A percentile compares a stretch with the other conserved stretches of the same genome.
Evolutionary conservation across 2,329 filamentous ascomycete genomes (phyloP).

Genomic region (Xylaria sp.): DNA sequence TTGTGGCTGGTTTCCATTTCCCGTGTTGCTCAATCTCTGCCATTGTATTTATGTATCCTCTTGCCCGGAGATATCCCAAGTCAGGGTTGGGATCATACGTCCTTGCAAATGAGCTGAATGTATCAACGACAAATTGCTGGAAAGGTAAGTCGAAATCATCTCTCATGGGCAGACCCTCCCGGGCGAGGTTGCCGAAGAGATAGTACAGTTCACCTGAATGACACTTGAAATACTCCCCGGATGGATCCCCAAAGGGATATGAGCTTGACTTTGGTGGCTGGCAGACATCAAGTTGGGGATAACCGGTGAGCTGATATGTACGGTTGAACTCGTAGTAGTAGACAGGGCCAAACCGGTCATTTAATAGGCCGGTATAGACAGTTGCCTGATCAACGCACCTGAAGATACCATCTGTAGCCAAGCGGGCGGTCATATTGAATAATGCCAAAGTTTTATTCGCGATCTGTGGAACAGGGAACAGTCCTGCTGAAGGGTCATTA

Average conservation of each 20-base stretch:
- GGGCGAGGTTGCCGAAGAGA: constrained; percentile 63
- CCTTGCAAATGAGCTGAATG: constrained; percentile 63
- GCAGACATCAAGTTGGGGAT: constrained; percentile 64
- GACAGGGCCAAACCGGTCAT: constrained; percentile 58
- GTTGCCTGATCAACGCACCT: constrained; percentile 70
- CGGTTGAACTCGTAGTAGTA: constrained; percentile 72
- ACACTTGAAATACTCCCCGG: constrained; percentile 60
- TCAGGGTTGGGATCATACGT: constrained; percentile 63
- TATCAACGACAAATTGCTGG: constrained; percentile 56
- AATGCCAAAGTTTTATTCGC: constrained; percentile 63
- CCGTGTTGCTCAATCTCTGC: constrained; percentile 46
- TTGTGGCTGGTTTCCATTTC: constrained; percentile 52
- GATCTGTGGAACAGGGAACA: constrained; percentile 62
- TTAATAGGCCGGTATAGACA: constrained; percentile 60
- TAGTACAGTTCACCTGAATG: constrained; percentile 67
- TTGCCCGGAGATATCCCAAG: constrained; percentile 55
- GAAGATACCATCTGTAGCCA: constrained; percentile 69
- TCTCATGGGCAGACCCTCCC: constrained; percentile 56
- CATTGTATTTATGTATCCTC: constrained; percentile 53
- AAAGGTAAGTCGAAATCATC: constrained; percentile 57
- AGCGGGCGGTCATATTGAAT: constrained; percentile 64
- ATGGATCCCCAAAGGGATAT: constrained; percentile 46
- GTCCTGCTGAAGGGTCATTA: constrained; percentile 49
- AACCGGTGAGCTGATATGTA: constrained; percentile 63
- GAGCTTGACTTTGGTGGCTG: constrained; percentile 52